These are phyloP conservation scores for Perkinsus marinus DNA, from an alignment of 169 alveolate genomes.

Conservation along the genomic window DNA sequence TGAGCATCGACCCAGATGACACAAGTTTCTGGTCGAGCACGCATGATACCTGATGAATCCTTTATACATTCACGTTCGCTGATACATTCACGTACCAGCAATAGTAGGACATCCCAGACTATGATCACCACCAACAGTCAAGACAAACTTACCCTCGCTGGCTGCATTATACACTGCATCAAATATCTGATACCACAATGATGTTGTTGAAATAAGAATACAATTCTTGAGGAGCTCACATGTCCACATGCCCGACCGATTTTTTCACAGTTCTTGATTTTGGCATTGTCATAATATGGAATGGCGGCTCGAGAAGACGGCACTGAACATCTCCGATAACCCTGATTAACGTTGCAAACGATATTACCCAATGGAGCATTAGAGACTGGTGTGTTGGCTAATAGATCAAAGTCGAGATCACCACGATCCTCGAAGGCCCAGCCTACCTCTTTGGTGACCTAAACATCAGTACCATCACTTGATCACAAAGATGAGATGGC, in stretches of 20 bases:
- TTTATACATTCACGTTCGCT: not conserved
- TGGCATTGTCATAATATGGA: not conserved
- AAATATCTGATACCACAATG: not conserved
- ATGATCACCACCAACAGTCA: slow-evolving; percentile 6
- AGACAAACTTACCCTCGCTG: not conserved
- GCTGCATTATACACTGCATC: not conserved
- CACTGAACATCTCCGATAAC: not conserved
- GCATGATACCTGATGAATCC: not conserved
- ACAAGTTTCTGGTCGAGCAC: not conserved
- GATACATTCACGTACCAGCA: not conserved
- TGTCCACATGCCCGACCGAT: not conserved
- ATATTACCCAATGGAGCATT: not conserved
- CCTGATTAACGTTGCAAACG: no score
- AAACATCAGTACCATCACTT: not conserved
- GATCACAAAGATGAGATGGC: not conserved
- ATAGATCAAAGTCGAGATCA: not conserved
- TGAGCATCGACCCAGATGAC: slow-evolving; percentile 8
- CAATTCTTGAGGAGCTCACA: not conserved
- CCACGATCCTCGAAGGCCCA: not conserved
- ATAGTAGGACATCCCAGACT: not conserved
- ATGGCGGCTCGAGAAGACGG: not conserved
- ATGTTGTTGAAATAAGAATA: not conserved
- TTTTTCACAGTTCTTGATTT: not conserved
- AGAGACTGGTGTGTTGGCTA: not conserved
- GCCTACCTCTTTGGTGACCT: not conserved